Base-by-base conservation (phyloP, 768 basidiomycete species). In the Phaeotremella fagi region DNA sequence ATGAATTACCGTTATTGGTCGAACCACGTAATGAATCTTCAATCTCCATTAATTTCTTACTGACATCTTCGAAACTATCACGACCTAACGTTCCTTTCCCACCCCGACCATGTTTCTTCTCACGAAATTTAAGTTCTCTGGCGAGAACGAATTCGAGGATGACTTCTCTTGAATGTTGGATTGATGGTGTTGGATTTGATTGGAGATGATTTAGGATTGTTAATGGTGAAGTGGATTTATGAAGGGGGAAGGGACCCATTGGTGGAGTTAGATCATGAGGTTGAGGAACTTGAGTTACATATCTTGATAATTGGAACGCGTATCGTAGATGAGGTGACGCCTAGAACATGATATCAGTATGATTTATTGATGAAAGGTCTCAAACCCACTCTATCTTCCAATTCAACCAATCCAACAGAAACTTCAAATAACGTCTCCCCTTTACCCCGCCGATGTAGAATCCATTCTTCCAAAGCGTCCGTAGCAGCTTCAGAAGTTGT, bases 391-490 rank as follows among this genome's bases (percentile, higher is more conserved):
- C 59, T 53, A 51, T 71, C 68, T 55, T 72, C 63, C 6, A 74
- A 48, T 45, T 74, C 70, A 11, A 65, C 70, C 25, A 74, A 46
- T 1, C 63, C 62, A 16, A 70, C 59, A 11, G 68, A 71, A 5
- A 74, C 66, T 28, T 74, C 68, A 42, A 70, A 74, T 2, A 74
- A 43, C 6, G 68, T 68, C 42, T 63, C 61, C 2, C 70, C 70
- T 42, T 66, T 68, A 16, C 45, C 54, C 23, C 72, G 49, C 20
- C 67, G 47, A 36, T 61, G 60, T 22, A 57, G 26, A 27, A 74
- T 74, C 59, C 62, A 72, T 51, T 74, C 72, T 49, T 71, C 70
- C n/a, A 74, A 48, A 4, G 65, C 70, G 41, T 74, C 72, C 3
- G 60, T 53, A 12, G 66, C 72, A 1, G 47, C 43, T n/a, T 66